Evolutionary conservation across 106 monocot species (phyloP).

Genomic region (Acorus gramineus): DNA sequence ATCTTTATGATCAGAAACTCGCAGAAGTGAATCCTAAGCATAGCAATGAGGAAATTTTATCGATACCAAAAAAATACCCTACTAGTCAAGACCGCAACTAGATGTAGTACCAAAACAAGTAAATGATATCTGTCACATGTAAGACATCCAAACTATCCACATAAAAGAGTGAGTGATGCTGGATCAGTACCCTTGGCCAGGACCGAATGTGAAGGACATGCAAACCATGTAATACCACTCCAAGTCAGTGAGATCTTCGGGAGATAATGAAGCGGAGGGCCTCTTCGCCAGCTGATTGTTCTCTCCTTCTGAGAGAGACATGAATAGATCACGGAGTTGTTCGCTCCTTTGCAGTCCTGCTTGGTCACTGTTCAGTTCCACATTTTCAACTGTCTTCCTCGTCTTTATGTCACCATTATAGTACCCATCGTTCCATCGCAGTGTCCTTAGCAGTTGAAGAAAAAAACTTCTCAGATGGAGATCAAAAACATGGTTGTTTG

Average conservation of each 20-base stretch:
- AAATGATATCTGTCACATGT: too few species aligned
- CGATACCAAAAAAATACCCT: too few species aligned
- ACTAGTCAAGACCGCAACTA: too few species aligned
- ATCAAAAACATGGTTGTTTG: too few species aligned
- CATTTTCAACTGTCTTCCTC: slow-evolving; percentile 59
- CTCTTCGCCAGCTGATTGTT: slow-evolving; percentile 47
- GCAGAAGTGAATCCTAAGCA: too few species aligned
- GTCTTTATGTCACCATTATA: slow-evolving; percentile 96
- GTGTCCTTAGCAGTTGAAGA: slow-evolving; percentile 16
- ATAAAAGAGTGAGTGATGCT: not conserved
- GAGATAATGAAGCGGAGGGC: slow-evolving; percentile 71
- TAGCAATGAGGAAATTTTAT: too few species aligned
- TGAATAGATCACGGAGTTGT: slow-evolving; percentile 65
- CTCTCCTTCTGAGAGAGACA: slow-evolving; percentile 66
- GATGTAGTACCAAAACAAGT: too few species aligned
- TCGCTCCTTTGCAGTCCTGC: slow-evolving; percentile 69
- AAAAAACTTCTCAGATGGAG: too few species aligned
- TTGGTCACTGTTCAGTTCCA: slow-evolving; percentile 49
- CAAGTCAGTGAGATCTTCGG: slow-evolving; percentile 71
- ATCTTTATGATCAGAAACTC: too few species aligned
- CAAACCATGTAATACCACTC: slow-evolving; percentile 97
- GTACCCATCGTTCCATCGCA: slow-evolving; percentile 68
- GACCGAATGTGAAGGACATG: slow-evolving; percentile 84
- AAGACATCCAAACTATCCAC: too few species aligned
- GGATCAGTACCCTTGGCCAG: slow-evolving; percentile 49